Percentiles rank a stretch among this genome's conserved stretches.
Conservation (phyloP, 2,329 filamentous ascomycete species). For the Spiromastix sp. region DNA sequence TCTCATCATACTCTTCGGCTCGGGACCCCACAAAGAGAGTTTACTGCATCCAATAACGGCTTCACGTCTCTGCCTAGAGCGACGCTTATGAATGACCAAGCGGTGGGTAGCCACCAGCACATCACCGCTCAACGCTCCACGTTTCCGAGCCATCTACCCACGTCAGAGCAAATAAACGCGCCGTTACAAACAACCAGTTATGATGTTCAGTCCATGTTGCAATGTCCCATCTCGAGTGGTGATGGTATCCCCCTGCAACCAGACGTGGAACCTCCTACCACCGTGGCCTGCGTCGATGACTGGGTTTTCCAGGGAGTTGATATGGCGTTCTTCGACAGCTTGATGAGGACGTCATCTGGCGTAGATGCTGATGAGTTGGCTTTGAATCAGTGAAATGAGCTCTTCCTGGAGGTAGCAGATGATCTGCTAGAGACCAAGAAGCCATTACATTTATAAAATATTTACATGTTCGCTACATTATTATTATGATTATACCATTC, state of each 20-base stretch:
- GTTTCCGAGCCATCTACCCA: not conserved
- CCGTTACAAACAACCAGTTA: no score
- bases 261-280: not conserved
- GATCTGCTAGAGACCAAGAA: no score
- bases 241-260: not conserved
- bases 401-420: no score
- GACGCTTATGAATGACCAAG: not conserved
- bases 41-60: not conserved
- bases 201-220: not conserved
- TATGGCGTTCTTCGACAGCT: conserved; percentile 14
- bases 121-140: not conserved
- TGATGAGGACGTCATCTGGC: conserved; percentile 8
- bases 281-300: conserved; percentile 10
- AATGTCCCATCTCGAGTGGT: not conserved
- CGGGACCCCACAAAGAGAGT: no score
- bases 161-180: not conserved
- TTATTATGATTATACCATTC: no score
- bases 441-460: no score
- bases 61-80: not conserved
- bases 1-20: no score
- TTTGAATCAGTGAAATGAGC: no score
- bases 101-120: not conserved
- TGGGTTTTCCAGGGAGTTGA: conserved; percentile 16
- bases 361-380: no score
- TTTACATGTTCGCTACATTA: no score